Base-by-base conservation (phyloP, 345 rosid species). In the Erysimum cheiranthoides region DNA sequence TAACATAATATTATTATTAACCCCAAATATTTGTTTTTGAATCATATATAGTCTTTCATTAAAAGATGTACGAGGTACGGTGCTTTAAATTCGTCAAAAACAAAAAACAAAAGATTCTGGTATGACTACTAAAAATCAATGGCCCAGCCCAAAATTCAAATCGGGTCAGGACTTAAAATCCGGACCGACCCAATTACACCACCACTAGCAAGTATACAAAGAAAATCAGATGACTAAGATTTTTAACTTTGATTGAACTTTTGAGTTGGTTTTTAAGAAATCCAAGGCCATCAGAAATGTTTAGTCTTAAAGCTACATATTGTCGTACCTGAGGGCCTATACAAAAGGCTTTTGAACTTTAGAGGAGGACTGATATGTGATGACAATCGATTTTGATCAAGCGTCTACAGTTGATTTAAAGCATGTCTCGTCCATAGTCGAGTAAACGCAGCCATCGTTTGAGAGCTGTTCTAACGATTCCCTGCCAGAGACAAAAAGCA, bases 401-500 rank as follows among this genome's bases (percentile, higher is more conserved):
- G 79, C 93, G 71, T 90, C 84, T 27, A 73, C 82, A 4, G 91
- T 83, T 35, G 96, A 87, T 69, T 87, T 92, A 77, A 59, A 94
- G 85, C 87, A 83, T 76, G 74, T 67, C 36, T 94, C 97, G 18
- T 92, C 91, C 5, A 66, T 80, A 0, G 90, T 84, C 0, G 96
- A 78, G 85, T 95, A 92, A 62, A 92, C 80, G 6, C 78, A 61
- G 59, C 97, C 93, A 58, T 88, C 91, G 13, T 74, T 81, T 11
- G 79, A 81, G 39, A 92, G 93, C 52, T 27, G 78, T 42, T 80
- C 87, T 21, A 90, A 68, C 39, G 84, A 92, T 49, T 85, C 85
- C 96, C 97, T 92, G 93, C 79, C 76, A 75, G 34, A 75, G 4
- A 61, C 17, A 53, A 52, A 66, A 47, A 71, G 1, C 21, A 35